phyloP scores from a whole-genome alignment of 2,329 filamentous ascomycete genomes.

The Chrysosporium keratinophilum region DNA sequence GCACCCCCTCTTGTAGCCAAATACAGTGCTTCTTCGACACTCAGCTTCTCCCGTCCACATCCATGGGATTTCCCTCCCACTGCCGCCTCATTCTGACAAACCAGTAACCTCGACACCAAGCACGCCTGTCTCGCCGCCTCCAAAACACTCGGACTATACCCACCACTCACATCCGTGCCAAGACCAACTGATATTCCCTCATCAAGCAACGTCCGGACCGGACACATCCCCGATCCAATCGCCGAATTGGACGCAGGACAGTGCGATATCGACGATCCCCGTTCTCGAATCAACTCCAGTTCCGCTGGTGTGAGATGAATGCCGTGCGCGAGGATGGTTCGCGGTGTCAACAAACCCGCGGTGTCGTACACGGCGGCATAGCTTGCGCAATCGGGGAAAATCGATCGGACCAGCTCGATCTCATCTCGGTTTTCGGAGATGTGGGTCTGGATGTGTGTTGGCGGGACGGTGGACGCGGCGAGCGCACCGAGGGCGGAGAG shows the following conservation, averaged over 20 bases:
- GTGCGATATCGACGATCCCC: constrained; percentile 62
- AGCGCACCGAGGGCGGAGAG: constrained; percentile 56
- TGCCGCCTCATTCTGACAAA: constrained; percentile 36
- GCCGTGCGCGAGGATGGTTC: constrained; percentile 76
- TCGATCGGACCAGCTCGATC: constrained; percentile 54
- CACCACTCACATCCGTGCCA: constrained; percentile 84
- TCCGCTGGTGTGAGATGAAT: constrained; percentile 64
- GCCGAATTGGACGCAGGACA: constrained; percentile 81
- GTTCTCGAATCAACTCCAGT: constrained; percentile 49
- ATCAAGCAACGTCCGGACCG: constrained; percentile 63
- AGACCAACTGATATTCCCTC: constrained; percentile 69
- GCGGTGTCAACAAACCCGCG: constrained; percentile 55
- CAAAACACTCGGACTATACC: constrained; percentile 70
- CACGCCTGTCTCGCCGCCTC: constrained; percentile 73
- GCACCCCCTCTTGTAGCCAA: constrained; percentile 85
- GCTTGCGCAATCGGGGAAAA: constrained; percentile 54
- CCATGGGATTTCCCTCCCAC: constrained; percentile 13
- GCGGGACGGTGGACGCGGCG: constrained; percentile 51
- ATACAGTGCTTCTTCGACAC: constrained; percentile 77
- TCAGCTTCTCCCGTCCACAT: constrained; percentile 45
- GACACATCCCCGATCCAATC: constrained; percentile 67
- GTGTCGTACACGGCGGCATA: constrained; percentile 76
- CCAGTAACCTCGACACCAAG: constrained; percentile 63
- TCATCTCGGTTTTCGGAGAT: constrained; percentile 74
- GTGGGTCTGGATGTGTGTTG: constrained; percentile 66